These are phyloP conservation scores for Yamadazyma ubonensis DNA, from an alignment of 805 yeast species.

Conservation along the genomic window DNA sequence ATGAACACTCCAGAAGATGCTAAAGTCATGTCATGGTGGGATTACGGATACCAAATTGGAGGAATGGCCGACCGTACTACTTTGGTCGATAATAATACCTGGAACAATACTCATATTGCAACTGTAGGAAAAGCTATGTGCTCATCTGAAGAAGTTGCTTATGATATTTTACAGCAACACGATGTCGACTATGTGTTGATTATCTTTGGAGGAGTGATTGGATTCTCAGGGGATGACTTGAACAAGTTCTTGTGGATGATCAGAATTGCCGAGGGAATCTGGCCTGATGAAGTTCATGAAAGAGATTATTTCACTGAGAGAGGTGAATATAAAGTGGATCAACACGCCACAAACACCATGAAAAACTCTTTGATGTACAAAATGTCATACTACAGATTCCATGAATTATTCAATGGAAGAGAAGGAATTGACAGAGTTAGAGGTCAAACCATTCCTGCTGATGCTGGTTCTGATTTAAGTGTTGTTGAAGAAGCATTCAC, in stretches of 20 bases:
- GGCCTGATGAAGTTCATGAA: constrained; percentile 98
- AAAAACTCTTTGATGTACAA: constrained; percentile 89
- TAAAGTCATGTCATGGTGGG: constrained; percentile 99
- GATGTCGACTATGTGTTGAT: constrained; percentile 94
- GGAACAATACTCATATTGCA: constrained; percentile 99
- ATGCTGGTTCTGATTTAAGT: constrained; percentile 53
- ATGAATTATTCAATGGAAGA: constrained; percentile 62
- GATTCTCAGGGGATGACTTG: constrained; percentile 93
- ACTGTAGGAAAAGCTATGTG: constrained; percentile 99
- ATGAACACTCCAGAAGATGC: constrained; percentile 98
- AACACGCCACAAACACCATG: constrained; percentile 80
- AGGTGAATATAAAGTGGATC: constrained; percentile 90
- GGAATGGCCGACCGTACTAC: constrained; percentile 99
- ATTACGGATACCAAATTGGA: constrained; percentile 98
- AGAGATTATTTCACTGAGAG: constrained; percentile 75
- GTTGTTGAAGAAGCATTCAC: constrained; percentile 93
- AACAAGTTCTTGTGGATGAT: constrained; percentile 99
- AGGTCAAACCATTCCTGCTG: constrained; percentile 64
- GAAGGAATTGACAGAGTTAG: constrained; percentile 84
- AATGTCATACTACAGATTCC: constrained; percentile 85
- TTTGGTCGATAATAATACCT: constrained; percentile 95
- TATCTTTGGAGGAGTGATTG: constrained; percentile 91
- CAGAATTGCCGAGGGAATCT: constrained; percentile 95
- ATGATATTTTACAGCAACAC: constrained; percentile 81
- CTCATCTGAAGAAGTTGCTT: constrained; percentile 81